Conservation (phyloP, 2,329 filamentous ascomycete species). For the Xylariaceae sp. region DNA sequence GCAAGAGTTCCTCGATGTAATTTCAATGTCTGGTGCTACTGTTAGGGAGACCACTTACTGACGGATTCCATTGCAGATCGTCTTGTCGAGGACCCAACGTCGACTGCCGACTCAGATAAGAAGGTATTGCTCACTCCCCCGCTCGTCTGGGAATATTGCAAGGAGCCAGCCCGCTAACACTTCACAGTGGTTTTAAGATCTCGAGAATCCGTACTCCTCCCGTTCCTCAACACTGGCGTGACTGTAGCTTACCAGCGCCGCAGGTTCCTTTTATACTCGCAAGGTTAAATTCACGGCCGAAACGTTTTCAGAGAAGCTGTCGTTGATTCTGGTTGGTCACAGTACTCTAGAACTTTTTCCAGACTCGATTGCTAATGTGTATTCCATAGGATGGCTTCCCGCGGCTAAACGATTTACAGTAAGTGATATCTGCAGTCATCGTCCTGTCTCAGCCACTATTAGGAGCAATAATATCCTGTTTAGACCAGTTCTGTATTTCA, state of each 20-base stretch:
- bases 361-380: constrained; percentile 4
- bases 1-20: constrained; percentile 91
- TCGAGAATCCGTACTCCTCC: constrained; percentile 70
- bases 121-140: constrained; percentile 19
- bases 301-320: constrained; percentile 92
- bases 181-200: constrained; percentile 85
- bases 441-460: too few relatives aligned
- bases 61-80: constrained; percentile 53
- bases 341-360: neutral
- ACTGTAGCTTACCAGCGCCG: constrained; percentile 7
- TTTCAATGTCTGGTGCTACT: neutral
- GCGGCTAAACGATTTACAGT: constrained; percentile 91
- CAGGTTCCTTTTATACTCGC: constrained; percentile 84
- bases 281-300: constrained; percentile 99
- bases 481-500: too few relatives aligned
- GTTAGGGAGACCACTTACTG: constrained; percentile 3
- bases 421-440: too few relatives aligned
- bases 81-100: constrained; percentile 90
- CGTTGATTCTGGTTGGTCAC: constrained; percentile 26
- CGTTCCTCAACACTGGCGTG: neutral
- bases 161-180: constrained; percentile 3
- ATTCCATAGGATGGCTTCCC: constrained; percentile 73
- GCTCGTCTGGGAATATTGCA: neutral
- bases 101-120: constrained; percentile 94
- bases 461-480: too few relatives aligned